phyloP scores from a whole-genome alignment of 495 filamentous ascomycete species.

The Ascodesmis nigricans region DNA sequence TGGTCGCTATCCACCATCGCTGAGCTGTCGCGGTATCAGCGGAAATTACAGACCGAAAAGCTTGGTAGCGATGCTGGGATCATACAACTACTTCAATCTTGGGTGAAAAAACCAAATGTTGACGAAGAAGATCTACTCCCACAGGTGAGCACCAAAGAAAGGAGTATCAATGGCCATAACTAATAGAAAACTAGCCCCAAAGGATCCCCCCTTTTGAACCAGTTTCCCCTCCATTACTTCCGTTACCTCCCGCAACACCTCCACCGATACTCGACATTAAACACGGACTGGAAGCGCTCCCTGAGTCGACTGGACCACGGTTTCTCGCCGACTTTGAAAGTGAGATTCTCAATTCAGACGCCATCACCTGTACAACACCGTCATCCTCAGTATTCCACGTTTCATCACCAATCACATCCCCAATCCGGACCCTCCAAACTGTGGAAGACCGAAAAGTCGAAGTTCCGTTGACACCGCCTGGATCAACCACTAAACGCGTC shows the following conservation, averaged over 20 bases:
- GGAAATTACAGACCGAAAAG: slow-evolving; percentile 21
- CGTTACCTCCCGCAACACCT: not conserved
- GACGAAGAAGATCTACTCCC: slow-evolving; percentile 10
- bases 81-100: slow-evolving; percentile 22
- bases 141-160: slow-evolving; percentile 2
- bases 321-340: not conserved
- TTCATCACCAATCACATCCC: slow-evolving; percentile 5
- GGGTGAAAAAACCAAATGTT: slow-evolving; percentile 10
- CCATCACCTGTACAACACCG: too few species aligned
- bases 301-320: not conserved
- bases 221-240: not conserved
- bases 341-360: not conserved
- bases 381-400: slow-evolving; percentile 5
- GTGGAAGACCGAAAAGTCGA: slow-evolving; percentile 19
- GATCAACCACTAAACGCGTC: slow-evolving; percentile 8
- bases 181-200: not conserved
- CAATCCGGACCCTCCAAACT: slow-evolving; percentile 7
- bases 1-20: slow-evolving; percentile 22
- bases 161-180: not conserved
- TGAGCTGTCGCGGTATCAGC: slow-evolving; percentile 17
- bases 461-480: slow-evolving; percentile 20
- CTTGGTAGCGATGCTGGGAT: slow-evolving; percentile 21
- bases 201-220: not conserved
- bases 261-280: not conserved
- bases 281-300: not conserved